Evolutionary conservation across 768 basidiomycete species (phyloP), one percentile per base, ranked within the genome.

Genomic region (Mycena pura): DNA sequence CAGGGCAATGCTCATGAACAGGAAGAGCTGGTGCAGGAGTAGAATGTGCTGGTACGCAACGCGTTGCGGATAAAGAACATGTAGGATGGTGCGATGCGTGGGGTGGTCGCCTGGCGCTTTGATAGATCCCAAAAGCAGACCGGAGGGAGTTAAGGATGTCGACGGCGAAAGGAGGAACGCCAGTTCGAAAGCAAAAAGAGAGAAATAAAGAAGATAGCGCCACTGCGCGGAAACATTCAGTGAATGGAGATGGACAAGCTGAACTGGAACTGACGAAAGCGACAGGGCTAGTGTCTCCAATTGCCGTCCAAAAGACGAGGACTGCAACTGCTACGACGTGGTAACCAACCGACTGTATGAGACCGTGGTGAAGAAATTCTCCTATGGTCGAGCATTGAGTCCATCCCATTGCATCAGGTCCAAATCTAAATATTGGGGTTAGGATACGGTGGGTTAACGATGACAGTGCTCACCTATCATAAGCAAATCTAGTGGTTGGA

Each of bases 401-500:
- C 91, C 92, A 95, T 2, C 57, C 69, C 24, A 91, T 64, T 5
- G 88, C 90, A 29, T 86, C 86, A 11, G 91, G 87, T 0, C 93
- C 93, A 68, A 95, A 95, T 62, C 92, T 93, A 24, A 24, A 43
- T 39, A 57, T 19, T 52, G n/a, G 41, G 14, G 40, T 48, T n/a
- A 50, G 52, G 29, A 34, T 39, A 1, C 11, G 38, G n/a, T 6
- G 6, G n/a, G 5, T 29, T 31, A 36, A 21, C 19, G 24, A 24
- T 46, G 27, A 24, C 11, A 11, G 8, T 39, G 19, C 39, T 0
- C 19, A 71, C 89, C 92, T 82, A 69, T 95, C 93, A 71, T 95
- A 95, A 0, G 92, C 93, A 77, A 93, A 95, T 47, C 93, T 75
- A 43, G 86, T 86, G 9, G 84, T 79, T 3, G 93, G 93, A 64